Base-by-base conservation (phyloP, 2,329 filamentous ascomycete genomes). In the Cytospora leucostoma region DNA sequence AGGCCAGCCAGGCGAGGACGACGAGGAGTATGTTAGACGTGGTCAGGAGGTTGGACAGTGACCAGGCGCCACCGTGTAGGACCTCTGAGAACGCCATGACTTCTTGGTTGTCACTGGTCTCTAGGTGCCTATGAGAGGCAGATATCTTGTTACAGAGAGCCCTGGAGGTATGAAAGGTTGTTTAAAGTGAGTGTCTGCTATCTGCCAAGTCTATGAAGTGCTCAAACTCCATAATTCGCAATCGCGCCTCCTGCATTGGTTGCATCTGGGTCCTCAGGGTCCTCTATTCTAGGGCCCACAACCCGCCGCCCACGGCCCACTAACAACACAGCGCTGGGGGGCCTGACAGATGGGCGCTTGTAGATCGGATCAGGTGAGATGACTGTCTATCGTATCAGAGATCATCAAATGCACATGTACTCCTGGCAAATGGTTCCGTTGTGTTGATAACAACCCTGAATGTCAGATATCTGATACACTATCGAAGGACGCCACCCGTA, bases 1-100 rank as follows among this genome's bases (percentile, higher is more conserved):
- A 63, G 17, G 61, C 50, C 37, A 63, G 33, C 51, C 61, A 59
- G 7, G 50, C 7, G n/a, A 49, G 2, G 11, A 15, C 13, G 49
- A 63, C 17, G 10, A 40, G 35, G 7, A 21, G 32, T 34, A 50
- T 34, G 4, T 49, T 55, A 40, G 33, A 51, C 15, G 15, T 47
- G 4, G 19, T 61, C 12, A 47, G 7, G 51, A 61, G 35, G 27
- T 38, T 52, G 19, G 38, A 19, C 6, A 35, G 19, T n/a, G 59
- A 38, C 59, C 51, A 55, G 40, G 40, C 59, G 35, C 59, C 38
- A 50, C 33, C 51, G 15, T 55, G 38, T 12, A 44, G n/a, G 33
- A 19, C 6, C 21, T 44, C 59, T 4, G 40, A 37, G 7, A 19
- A 17, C 7, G 15, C 10, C 59, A 61, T 61, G 38, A 19, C 27